Conservation (phyloP, 1,284 basidiomycete species). For the Tetrapyrgos nigripes region DNA sequence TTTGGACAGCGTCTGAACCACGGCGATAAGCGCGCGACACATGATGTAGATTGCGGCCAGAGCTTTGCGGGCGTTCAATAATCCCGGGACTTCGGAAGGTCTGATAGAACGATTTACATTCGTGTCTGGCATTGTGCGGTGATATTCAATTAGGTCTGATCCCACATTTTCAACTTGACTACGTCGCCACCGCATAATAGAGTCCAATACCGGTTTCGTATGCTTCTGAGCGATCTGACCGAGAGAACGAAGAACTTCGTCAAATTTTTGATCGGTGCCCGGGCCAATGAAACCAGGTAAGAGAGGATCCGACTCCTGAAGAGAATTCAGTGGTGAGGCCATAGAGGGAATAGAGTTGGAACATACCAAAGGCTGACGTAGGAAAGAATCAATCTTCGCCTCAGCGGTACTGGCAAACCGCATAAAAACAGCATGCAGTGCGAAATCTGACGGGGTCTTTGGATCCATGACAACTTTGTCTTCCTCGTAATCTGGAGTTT, state of each 20-base stretch:
- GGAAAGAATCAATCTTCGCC: constrained; percentile 75
- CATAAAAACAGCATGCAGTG: constrained; percentile 86
- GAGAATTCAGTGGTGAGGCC: background rate
- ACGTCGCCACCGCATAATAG: constrained; percentile 88
- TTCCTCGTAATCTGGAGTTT: constrained; percentile 66
- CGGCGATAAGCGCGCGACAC: constrained; percentile 83
- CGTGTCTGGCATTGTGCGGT: constrained; percentile 51
- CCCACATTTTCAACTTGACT: constrained; percentile 74
- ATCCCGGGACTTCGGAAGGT: constrained; percentile 57
- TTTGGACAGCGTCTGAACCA: constrained; percentile 76
- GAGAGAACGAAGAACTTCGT: constrained; percentile 81
- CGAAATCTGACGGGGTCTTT: constrained; percentile 86
- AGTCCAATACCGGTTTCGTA: constrained; percentile 85
- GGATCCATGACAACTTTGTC: constrained; percentile 73
- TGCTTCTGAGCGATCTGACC: constrained; percentile 88
- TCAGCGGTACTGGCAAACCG: constrained; percentile 83
- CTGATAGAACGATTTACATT: constrained; percentile 44
- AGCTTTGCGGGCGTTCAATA: constrained; percentile 79
- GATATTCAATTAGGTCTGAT: constrained; percentile 56
- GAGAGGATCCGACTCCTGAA: constrained; percentile 73
- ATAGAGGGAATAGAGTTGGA: constrained; percentile 31
- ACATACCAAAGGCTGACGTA: constrained; percentile 76
- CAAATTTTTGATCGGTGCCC: constrained; percentile 78
- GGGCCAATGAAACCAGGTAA: constrained; percentile 73
- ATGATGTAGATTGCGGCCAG: constrained; percentile 88